Evolutionary conservation across 1,284 basidiomycete genomes (phyloP).

Genomic region (Taiwanofungus camphoratus): DNA sequence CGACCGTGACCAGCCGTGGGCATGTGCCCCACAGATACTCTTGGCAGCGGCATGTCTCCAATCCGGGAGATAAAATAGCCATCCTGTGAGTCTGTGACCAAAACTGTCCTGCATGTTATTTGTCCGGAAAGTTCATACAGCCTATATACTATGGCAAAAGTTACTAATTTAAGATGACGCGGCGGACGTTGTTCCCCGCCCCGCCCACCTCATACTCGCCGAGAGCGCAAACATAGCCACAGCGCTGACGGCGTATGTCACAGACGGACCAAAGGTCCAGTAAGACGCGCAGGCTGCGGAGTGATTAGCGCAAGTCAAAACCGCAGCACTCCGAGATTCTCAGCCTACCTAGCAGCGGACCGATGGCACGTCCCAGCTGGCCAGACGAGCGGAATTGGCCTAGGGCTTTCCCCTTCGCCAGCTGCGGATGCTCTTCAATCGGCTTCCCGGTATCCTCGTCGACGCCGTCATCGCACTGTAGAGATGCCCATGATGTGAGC

Average conservation of each 20-base stretch:
- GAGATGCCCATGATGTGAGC: slow-evolving; percentile 78
- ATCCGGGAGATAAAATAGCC: no score
- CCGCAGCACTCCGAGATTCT: slow-evolving; percentile 5
- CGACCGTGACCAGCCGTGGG: no score
- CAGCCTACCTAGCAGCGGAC: slow-evolving; percentile 71
- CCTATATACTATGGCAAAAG: no score
- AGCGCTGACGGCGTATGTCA: slow-evolving; percentile 67
- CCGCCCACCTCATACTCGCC: slow-evolving; percentile 45
- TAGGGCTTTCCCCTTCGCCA: slow-evolving; percentile 80
- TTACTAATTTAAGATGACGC: no score
- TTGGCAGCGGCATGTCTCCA: no score
- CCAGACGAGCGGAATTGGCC: slow-evolving; percentile 84
- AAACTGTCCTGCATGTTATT: no score
- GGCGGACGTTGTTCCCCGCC: no score
- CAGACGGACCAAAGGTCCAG: slow-evolving; percentile 78
- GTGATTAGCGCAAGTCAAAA: not conserved
- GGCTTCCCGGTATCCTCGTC: slow-evolving; percentile 55
- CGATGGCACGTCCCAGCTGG: slow-evolving; percentile 85
- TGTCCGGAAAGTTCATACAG: no score
- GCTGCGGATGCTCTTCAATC: slow-evolving; percentile 49
- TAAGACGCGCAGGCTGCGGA: slow-evolving; percentile 73
- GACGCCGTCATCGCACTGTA: slow-evolving; percentile 75
- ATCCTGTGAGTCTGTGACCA: no score
- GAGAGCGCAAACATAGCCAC: slow-evolving; percentile 58
- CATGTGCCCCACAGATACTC: no score